Base-by-base conservation (phyloP, 306 rosid species). In the Pterocarpus santalinus region DNA sequence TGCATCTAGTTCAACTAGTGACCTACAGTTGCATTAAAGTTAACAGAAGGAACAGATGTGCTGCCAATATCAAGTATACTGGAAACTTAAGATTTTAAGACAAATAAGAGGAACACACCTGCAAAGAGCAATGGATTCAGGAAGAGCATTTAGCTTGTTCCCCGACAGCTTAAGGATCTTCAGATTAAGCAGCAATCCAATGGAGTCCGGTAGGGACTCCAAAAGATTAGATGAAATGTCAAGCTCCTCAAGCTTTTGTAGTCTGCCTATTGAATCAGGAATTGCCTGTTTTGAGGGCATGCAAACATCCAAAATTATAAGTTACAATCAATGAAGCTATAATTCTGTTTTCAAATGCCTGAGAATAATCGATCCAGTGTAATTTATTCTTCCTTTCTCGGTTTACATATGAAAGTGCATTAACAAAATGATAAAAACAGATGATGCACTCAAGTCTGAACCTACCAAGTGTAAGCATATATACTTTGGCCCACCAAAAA, bases 241-340 rank as follows among this genome's bases (percentile, higher is more conserved):
- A 80, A 88, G 83, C 80, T 86, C 91, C 72, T 53, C 85, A 64
- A 88, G 89, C 43, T 75, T 86, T 56, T 81, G 72, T 12, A 83
- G 74, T 38, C 85, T 80, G 10, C 85, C 85, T 62, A 88, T 47
- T 62, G 91, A 86, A 84, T 88, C 90, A 3, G 91, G 89, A 76
- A 86, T 79, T 8, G 15, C 69, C 90, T 88, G 88, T 88, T 88
- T 82, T 81, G 11, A 64, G 34, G 41, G 17, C 76, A 87, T 12
- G 51, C 0, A 80, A 61, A 60, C 36, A 74, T 74, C 65, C 73
- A 63, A 68, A 34, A n/a, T 39, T 56, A 28, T 22, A 76, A 83
- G 84, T 62, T 2, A n/a, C 33, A 70, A 60, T 6, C 14, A 22
- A 43, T 32, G 44, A 65, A 64, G 28, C 8, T 58, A 72, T 14